Evolutionary conservation across 2,329 filamentous ascomycete genomes (phyloP).

Genomic region (Coniochaeta pulveracea): DNA sequence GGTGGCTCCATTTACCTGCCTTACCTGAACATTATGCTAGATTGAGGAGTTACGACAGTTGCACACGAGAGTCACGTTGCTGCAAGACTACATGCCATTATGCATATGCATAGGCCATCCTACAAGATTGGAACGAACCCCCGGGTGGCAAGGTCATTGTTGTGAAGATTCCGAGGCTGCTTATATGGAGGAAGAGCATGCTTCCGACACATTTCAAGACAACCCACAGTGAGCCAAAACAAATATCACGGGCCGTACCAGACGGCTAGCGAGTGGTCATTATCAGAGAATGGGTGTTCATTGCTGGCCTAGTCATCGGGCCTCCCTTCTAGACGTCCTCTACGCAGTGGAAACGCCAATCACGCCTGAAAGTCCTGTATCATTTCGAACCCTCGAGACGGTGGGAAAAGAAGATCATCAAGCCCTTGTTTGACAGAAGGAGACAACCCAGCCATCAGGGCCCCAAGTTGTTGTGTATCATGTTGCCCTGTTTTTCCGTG

Average conservation of each 20-base stretch:
- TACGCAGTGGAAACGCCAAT: not conserved
- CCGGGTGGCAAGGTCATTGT: no score
- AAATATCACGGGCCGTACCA: not conserved
- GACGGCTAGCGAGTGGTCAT: not conserved
- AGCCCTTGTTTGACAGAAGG: conserved; percentile 10
- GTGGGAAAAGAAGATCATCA: conserved; percentile 32
- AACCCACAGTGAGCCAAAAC: no score
- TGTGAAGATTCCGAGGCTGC: no score
- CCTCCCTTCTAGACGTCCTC: not conserved
- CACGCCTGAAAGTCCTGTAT: conserved; percentile 22
- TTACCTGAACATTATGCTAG: no score
- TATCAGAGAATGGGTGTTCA: conserved; percentile 1
- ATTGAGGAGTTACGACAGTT: no score
- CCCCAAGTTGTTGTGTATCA: conserved; percentile 28
- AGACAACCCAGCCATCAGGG: conserved; percentile 25
- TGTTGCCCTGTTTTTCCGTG: conserved; percentile 33
- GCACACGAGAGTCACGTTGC: no score
- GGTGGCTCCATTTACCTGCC: no score
- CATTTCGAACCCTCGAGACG: conserved; percentile 35
- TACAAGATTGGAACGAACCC: no score
- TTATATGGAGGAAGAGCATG: no score
- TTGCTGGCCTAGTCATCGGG: conserved; percentile 7
- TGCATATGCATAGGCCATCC: no score
- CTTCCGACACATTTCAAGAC: no score
- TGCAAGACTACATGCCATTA: no score